Evolutionary conservation across 371 early-diverging fungal species (phyloP), one percentile per base, ranked within the genome.

Genomic region (Zychaea mexicana): DNA sequence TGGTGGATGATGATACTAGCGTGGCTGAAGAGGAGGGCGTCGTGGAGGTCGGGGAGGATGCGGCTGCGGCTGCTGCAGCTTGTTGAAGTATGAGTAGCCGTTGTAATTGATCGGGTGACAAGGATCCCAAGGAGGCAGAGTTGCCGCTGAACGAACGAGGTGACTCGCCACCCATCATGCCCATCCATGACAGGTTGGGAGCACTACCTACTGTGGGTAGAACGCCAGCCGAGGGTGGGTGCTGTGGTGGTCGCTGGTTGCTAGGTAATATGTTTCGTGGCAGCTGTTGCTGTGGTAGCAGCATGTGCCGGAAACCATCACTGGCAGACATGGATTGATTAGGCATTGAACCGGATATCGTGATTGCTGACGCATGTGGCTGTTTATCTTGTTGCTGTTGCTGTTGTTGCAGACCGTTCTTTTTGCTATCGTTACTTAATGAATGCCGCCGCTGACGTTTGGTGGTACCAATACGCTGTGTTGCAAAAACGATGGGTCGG

Each of bases 401-500:
- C 7, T 17, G 15, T 21, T 53, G 47, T 26, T 56, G 52, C 22
- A 57, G 57, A 27, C 12, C 36, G 31, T 46, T 55, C 19, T 53
- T 53, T 52, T 60, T 47, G 31, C 57, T 65, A 1, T 73, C 55
- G 6, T 64, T 65, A 30, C 66, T 69, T 21, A 76, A 61, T 0
- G 78, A 78, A 65, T 73, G 69, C 7, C 78, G 73, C 32, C 78
- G 65, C 49, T 78, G 78, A 36, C 78, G 67, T 53, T 78, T 78
- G 38, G 62, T 67, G 1, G 68, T 57, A 9, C 70, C 56, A 33
- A 38, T 74, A 5, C 72, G 63, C 8, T 74, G 67, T 5, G 68
- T 67, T 0, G 78, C 61, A 69, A 74, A 78, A 0, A 73, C 66
- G 17, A 78, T 72, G 0, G 78, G 73, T 61, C 78, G 52, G 27